These are phyloP conservation scores for Mollisiaceae sp. DNA, from an alignment of 2,329 filamentous ascomycete species.

Conservation along the genomic window DNA sequence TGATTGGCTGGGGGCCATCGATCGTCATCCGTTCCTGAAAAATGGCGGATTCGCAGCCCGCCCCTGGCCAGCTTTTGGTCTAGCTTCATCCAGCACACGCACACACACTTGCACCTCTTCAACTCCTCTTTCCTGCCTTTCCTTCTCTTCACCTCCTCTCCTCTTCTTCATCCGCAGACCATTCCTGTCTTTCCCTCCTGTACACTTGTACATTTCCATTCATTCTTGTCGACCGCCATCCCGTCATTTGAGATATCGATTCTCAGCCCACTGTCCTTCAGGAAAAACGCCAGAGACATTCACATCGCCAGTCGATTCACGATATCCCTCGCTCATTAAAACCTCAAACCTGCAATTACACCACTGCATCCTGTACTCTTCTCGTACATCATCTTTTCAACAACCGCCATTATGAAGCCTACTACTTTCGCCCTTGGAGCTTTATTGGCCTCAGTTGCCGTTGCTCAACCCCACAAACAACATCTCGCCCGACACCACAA, in stretches of 20 bases:
- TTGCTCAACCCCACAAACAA: conserved; percentile 45
- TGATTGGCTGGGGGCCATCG: background rate
- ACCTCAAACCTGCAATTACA: background rate
- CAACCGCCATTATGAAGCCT: conserved; percentile 43
- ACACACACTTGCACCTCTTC: background rate
- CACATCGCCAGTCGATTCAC: conserved; percentile 22
- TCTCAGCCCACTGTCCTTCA: conserved; percentile 25
- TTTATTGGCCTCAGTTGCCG: conserved; percentile 37
- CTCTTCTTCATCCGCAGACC: background rate
- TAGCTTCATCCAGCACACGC: background rate
- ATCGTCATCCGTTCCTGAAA: background rate
- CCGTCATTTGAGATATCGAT: conserved; percentile 20
- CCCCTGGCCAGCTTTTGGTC: background rate
- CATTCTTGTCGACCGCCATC: conserved; percentile 12
- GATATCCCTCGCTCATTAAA: conserved; percentile 2
- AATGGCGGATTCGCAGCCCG: background rate
- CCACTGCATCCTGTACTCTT: conserved; percentile 4
- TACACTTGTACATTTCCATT: conserved; percentile 25
- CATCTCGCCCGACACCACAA: conserved; percentile 34
- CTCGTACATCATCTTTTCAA: conserved; percentile 5
- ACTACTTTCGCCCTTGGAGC: conserved; percentile 39
- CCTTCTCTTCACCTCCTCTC: background rate
- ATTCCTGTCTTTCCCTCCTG: conserved; percentile 14
- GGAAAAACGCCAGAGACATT: conserved; percentile 10
- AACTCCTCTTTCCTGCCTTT: conserved; percentile 6